Evolutionary conservation across 129 eudicot species (phyloP), one percentile per base, ranked within the genome.

Genomic region (Kitagawia praeruptora): DNA sequence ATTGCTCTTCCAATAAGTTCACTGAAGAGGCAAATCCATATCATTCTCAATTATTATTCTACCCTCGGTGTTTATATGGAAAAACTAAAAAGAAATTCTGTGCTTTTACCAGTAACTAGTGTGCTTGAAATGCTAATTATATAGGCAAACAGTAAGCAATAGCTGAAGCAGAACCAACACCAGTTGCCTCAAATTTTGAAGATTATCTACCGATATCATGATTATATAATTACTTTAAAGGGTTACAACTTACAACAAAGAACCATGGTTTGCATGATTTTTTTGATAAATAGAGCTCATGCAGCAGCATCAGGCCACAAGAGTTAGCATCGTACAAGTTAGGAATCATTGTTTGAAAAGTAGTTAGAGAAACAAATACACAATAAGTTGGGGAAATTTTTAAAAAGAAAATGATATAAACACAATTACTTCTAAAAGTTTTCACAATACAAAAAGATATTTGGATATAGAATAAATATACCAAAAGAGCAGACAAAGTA

Each of bases 401-500:
- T 58, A 0, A 66, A 8, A 66, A 28, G 72, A 31, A 31, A 31
- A 67, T 31, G 39, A 31, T 28, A 31, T 28, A 11, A 13, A 16
- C 75, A 39, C 45, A 18, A 8, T 38, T 14, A 19, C 7, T 34
- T 28, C 18, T 6, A 46, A 3, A 25, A n/a, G 69, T 15, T 61
- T 61, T n/a, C 34, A 79, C 13, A 21, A 13, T 34, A 70, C 40
- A 51, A 5, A 25, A n/a, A 41, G 51, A 75, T 10, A 61, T 27
- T 51, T 75, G 56, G 48, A 81, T 47, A 44, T 19, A 49, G 42
- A 54, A 37, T 63, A 34, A 28, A 84, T 27, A 46, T 90, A 94
- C 98, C 96, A 94, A 86, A 84, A 94, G 85, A 0, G 98, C 91
- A 77, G 98, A 94, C 82, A 95, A 85, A 16, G 99, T 95, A 67